phyloP scores from a whole-genome alignment of 140 eudicot species.

The Bidens hawaiensis region DNA sequence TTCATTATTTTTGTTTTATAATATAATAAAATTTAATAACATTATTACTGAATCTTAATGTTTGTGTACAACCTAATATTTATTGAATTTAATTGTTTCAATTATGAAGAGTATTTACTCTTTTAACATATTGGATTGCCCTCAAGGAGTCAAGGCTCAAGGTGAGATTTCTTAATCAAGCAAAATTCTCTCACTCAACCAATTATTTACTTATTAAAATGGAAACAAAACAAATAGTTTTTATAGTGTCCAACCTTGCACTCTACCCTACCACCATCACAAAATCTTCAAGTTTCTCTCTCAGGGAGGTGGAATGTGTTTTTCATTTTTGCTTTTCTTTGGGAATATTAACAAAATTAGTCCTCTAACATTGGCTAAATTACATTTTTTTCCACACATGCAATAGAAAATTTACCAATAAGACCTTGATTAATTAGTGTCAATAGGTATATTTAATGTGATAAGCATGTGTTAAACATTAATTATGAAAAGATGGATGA shows the following conservation, averaged over 20 bases:
- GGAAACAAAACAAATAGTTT: slow-evolving; percentile 17
- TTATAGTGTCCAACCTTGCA: slow-evolving; percentile 29
- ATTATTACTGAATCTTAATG: not conserved
- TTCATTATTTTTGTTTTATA: too few species aligned
- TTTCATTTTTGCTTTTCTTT: not conserved
- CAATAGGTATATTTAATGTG: not conserved
- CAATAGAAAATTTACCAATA: not conserved
- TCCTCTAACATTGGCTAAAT: not conserved
- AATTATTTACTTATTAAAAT: slow-evolving; percentile 12
- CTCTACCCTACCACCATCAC: slow-evolving; percentile 39
- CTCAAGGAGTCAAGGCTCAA: too few species aligned
- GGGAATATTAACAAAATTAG: not conserved
- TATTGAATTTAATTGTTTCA: not conserved
- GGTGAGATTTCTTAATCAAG: slow-evolving; percentile 31
- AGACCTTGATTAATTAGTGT: not conserved
- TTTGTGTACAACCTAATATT: not conserved
- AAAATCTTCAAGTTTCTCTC: slow-evolving; percentile 22
- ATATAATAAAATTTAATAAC: too few species aligned
- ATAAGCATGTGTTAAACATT: slow-evolving; percentile 3
- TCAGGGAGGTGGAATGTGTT: slow-evolving; percentile 13
- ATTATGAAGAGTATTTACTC: not conserved
- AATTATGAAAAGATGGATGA: not conserved
- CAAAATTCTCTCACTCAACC: slow-evolving; percentile 12
- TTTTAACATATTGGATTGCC: slow-evolving; percentile 1
- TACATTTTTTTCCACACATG: not conserved